phyloP scores from a whole-genome alignment of 73 alveolate genomes.

The Paramecium sexaurelia region DNA sequence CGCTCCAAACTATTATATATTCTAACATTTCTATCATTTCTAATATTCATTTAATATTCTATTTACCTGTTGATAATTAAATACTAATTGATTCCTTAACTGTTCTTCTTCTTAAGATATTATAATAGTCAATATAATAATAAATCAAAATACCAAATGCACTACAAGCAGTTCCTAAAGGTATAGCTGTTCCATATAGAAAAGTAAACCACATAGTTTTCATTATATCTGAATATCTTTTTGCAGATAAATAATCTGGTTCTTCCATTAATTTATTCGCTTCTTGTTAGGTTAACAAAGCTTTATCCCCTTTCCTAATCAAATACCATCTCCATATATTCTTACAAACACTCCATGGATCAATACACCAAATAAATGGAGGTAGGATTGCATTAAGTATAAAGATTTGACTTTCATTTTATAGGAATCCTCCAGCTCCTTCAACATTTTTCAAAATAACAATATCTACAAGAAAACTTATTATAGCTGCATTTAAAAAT shows the following conservation, averaged over 20 bases:
- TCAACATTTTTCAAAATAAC: constrained; percentile 20
- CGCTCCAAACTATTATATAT: constrained; percentile 49
- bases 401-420: constrained; percentile 50
- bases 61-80: constrained; percentile 26
- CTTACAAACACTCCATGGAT: constrained; percentile 53
- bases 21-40: constrained; percentile 61
- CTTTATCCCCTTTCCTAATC: neutral
- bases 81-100: constrained; percentile 36
- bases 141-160: constrained; percentile 36
- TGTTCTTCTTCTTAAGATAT: constrained; percentile 64
- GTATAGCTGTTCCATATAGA: constrained; percentile 58
- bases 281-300: constrained; percentile 49
- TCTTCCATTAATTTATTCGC: constrained; percentile 66
- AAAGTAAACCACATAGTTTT: constrained; percentile 67
- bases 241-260: constrained; percentile 45
- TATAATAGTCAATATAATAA: constrained; percentile 47
- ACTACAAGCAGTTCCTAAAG: constrained; percentile 44
- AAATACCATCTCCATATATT: constrained; percentile 32
- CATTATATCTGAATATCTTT: constrained; percentile 64
- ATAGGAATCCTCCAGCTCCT: constrained; percentile 59
- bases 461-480: constrained; percentile 53
- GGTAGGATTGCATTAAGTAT: constrained; percentile 54
- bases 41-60: neutral
- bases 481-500: constrained; percentile 56
- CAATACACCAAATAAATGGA: constrained; percentile 50